A percentile compares a stretch with the other conserved stretches of the same genome.
Conservation (phyloP, 1,284 basidiomycete species). For the Somion occarium region DNA sequence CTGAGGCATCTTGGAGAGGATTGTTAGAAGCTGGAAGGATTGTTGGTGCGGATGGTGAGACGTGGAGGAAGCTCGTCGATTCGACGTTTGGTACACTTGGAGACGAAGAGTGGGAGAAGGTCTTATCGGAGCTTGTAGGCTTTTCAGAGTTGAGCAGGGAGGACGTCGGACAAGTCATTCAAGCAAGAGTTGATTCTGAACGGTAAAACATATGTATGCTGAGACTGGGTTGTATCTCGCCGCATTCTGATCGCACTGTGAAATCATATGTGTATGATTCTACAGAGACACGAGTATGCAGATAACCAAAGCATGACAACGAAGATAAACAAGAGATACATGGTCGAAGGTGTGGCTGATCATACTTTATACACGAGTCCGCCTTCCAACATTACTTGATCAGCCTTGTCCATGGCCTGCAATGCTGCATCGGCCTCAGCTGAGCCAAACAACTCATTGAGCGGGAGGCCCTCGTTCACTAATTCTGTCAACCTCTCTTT, state of each 20-base stretch:
- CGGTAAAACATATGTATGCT: slow-evolving; percentile 10
- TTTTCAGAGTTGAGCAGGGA: slow-evolving; percentile 47
- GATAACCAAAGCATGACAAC: slow-evolving; percentile 6
- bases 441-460: slow-evolving; percentile 71
- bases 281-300: slow-evolving; percentile 3
- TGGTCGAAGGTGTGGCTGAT: slow-evolving; percentile 3
- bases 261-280: slow-evolving; percentile 3
- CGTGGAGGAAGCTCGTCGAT: slow-evolving; percentile 39
- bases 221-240: neutral
- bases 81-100: slow-evolving; percentile 39
- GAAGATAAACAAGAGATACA: slow-evolving; percentile 4
- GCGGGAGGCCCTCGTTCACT: slow-evolving; percentile 76
- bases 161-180: slow-evolving; percentile 47
- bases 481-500: slow-evolving; percentile 68
- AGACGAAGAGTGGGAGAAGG: slow-evolving; percentile 34
- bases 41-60: slow-evolving; percentile 51
- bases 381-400: slow-evolving; percentile 87
- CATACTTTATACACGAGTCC: slow-evolving; percentile 74
- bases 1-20: slow-evolving; percentile 65
- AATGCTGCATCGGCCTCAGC: slow-evolving; percentile 77
- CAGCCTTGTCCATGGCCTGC: slow-evolving; percentile 74
- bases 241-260: slow-evolving; percentile 4
- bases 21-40: slow-evolving; percentile 66
- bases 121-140: slow-evolving; percentile 41
- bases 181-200: slow-evolving; percentile 38